Conservation (phyloP, 2,329 filamentous ascomycete species). For the Xylariaceae sp. region DNA sequence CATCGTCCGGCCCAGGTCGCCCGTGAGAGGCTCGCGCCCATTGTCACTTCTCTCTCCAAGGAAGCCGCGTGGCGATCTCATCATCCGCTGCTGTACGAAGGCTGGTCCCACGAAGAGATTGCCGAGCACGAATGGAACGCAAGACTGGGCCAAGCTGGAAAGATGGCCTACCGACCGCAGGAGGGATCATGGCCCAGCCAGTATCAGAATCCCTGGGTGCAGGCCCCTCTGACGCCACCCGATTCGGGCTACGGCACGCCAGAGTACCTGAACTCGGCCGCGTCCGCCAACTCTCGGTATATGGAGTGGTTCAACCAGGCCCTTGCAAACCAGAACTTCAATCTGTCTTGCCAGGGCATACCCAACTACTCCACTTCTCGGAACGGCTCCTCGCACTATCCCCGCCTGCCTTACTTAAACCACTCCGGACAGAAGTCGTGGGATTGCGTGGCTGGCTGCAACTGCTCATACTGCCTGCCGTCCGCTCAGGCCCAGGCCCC, state of each 20-base stretch:
- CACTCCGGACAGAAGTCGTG: constrained; percentile 47
- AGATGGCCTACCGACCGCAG: constrained; percentile 37
- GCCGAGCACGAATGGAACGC: constrained; percentile 49
- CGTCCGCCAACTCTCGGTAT: constrained; percentile 50
- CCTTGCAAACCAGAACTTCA: constrained; percentile 27
- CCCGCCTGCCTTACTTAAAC: constrained; percentile 39
- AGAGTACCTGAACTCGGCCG: constrained; percentile 51
- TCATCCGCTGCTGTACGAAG: constrained; percentile 33
- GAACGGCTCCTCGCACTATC: constrained; percentile 31
- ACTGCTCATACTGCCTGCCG: constrained; percentile 41
- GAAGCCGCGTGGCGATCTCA: constrained; percentile 31
- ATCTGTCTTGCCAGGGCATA: constrained; percentile 41
- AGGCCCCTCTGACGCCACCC: constrained; percentile 50
- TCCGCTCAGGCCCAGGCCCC: constrained; percentile 39
- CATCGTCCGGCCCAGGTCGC: no score
- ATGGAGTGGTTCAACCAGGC: constrained; percentile 51
- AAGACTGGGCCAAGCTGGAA: constrained; percentile 24
- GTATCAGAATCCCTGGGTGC: constrained; percentile 36
- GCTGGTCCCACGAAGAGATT: constrained; percentile 51
- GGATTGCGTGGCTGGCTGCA: constrained; percentile 48
- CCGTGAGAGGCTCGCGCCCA: constrained; percentile 45
- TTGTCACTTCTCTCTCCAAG: constrained; percentile 44
- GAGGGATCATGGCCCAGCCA: constrained; percentile 40
- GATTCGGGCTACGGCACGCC: constrained; percentile 59
- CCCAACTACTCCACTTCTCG: constrained; percentile 33